Conservation (phyloP, 257 asterid genomes). For the Solanum paucissectum region DNA sequence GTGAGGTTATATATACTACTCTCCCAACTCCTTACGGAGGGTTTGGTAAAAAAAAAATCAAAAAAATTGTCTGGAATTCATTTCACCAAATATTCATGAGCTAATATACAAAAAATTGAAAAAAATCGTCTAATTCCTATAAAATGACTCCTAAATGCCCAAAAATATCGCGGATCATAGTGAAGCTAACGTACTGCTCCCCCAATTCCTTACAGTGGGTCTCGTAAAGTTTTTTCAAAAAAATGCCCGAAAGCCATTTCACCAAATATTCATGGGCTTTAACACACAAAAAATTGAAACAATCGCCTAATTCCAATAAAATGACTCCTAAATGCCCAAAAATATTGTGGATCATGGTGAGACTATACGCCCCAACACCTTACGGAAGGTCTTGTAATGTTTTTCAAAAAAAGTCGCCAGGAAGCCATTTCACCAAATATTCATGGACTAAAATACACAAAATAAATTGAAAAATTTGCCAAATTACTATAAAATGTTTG, state of each 20-base stretch:
- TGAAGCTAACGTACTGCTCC: not conserved
- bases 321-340: not conserved
- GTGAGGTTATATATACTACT: not conserved
- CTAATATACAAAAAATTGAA: not conserved
- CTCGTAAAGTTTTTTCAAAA: not conserved
- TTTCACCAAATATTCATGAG: not conserved
- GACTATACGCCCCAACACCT: not conserved
- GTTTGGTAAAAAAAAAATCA: not conserved
- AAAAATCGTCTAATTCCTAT: too few species aligned
- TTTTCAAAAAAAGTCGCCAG: not conserved
- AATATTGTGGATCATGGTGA: too few species aligned
- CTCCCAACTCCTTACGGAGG: not conserved
- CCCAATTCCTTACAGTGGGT: not conserved
- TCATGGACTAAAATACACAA: not conserved
- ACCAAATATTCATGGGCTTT: not conserved
- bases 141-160: not conserved
- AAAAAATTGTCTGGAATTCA: not conserved
- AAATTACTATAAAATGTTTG: too few species aligned
- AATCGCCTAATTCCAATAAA: too few species aligned
- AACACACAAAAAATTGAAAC: not conserved
- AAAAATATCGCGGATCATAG: not conserved
- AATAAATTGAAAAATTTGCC: not conserved
- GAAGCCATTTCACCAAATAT: not conserved
- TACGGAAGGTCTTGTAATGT: not conserved
- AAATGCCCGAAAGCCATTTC: accelerated